phyloP scores from a whole-genome alignment of 768 basidiomycete species.

The Hygrophoropsis aurantiaca region DNA sequence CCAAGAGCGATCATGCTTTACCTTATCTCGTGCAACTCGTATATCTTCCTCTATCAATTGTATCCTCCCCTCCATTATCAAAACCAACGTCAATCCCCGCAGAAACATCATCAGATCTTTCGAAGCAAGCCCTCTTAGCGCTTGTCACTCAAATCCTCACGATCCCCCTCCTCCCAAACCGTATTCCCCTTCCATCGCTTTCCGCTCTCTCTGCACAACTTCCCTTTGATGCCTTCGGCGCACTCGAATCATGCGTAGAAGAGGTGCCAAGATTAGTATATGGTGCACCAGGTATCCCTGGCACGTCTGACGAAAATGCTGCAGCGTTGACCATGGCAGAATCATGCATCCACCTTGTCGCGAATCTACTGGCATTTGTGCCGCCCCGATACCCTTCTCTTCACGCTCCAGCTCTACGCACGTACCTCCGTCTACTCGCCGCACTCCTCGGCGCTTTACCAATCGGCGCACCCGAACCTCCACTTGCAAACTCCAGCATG shows the following conservation, averaged over 20 bases:
- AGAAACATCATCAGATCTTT: slow-evolving; percentile 21
- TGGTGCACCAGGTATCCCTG: too few relatives aligned
- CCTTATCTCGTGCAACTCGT: slow-evolving; percentile 28
- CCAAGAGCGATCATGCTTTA: slow-evolving; percentile 43
- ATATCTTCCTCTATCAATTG: slow-evolving; percentile 18
- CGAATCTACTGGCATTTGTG: slow-evolving; percentile 69
- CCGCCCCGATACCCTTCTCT: slow-evolving; percentile 59
- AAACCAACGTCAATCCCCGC: slow-evolving; percentile 24
- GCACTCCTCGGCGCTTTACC: slow-evolving; percentile 55
- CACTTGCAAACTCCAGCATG: slow-evolving; percentile 17
- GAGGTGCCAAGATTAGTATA: too few relatives aligned
- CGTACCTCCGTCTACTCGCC: slow-evolving; percentile 56
- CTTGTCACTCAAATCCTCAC: slow-evolving; percentile 61
- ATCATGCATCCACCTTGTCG: slow-evolving; percentile 57
- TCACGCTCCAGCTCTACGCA: slow-evolving; percentile 40
- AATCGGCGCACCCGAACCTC: slow-evolving; percentile 48
- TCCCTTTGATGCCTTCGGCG: slow-evolving; percentile 47
- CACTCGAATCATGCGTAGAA: slow-evolving; percentile 30
- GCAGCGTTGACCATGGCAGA: slow-evolving; percentile 31
- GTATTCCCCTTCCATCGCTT: slow-evolving; percentile 60
- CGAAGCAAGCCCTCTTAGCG: slow-evolving; percentile 33
- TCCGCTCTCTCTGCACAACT: slow-evolving; percentile 64
- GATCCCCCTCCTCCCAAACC: slow-evolving; percentile 78
- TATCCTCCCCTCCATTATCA: slow-evolving; percentile 27
- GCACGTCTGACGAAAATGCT: too few relatives aligned